These are phyloP conservation scores for Malus orientalis DNA, from an alignment of 306 rosid genomes.

Conservation along the genomic window DNA sequence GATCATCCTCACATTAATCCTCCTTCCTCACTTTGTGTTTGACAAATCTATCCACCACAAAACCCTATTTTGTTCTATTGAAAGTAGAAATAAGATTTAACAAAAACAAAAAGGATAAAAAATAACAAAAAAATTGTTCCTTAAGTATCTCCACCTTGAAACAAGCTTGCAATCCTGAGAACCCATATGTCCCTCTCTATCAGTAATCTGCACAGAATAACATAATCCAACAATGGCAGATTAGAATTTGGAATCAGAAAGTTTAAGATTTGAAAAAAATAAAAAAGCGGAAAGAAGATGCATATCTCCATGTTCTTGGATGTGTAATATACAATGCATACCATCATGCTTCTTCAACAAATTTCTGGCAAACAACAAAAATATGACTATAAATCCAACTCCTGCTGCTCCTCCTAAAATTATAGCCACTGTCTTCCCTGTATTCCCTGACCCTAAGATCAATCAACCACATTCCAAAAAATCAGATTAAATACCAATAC, in stretches of 20 bases:
- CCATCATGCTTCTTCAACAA: conserved; percentile 84
- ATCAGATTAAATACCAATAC: conserved; percentile 4
- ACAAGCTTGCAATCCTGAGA: conserved; percentile 27
- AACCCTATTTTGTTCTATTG: conserved; percentile 21
- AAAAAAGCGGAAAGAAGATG: not conserved
- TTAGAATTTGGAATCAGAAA: conserved; percentile 1
- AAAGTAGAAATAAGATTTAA: not conserved
- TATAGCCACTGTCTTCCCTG: conserved; percentile 84
- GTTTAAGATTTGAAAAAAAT: not conserved
- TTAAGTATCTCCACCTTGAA: conserved; percentile 23
- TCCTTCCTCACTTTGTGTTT: not conserved
- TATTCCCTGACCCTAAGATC: conserved; percentile 48
- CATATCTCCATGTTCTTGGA: conserved; percentile 5
- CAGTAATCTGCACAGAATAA: conserved; percentile 63
- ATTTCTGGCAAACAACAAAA: conserved; percentile 64
- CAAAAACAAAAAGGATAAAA: not conserved
- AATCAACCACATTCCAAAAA: conserved; percentile 7
- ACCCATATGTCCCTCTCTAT: conserved; percentile 22
- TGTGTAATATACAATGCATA: conserved; percentile 16
- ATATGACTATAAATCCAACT: conserved; percentile 72
- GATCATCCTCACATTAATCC: not conserved
- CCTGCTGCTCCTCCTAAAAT: conserved; percentile 84
- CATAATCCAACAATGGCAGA: conserved; percentile 18
- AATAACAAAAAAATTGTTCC: conserved; percentile 28
- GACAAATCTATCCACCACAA: conserved; percentile 29